Percentiles rank a stretch among this genome's conserved stretches.
These are phyloP conservation scores for Mycena vulgaris DNA, from an alignment of 768 basidiomycete species.

Conservation along the genomic window DNA sequence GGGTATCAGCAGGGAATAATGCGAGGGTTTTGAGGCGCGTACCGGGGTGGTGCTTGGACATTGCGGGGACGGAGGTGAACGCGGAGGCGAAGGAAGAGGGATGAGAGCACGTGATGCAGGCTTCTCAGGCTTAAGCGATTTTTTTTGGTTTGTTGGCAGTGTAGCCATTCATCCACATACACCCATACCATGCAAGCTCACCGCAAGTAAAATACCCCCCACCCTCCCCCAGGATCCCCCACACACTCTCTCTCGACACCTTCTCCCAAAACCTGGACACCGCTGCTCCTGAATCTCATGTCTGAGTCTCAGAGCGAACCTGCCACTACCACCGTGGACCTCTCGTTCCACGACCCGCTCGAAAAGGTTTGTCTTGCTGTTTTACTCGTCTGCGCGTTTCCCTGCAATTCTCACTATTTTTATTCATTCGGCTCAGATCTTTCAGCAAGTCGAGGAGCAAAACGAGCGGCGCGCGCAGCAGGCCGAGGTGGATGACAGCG, in stretches of 20 bases:
- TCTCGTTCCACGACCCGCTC: conserved; percentile 47
- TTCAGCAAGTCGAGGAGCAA: conserved; percentile 71
- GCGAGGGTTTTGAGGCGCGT: conserved; percentile 19
- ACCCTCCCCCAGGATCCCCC: neutral
- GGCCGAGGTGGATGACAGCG: conserved; percentile 42
- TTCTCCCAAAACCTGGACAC: neutral
- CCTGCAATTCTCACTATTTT: neutral
- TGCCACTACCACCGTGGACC: no score
- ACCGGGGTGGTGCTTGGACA: conserved; percentile 96
- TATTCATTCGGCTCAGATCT: conserved; percentile 58
- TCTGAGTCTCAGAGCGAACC: neutral
- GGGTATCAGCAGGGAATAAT: conserved; percentile 17
- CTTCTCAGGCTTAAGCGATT: conserved; percentile 1
- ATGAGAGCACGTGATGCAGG: neutral
- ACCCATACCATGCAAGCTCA: no score
- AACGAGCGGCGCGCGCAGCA: conserved; percentile 65
- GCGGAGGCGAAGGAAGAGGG: neutral
- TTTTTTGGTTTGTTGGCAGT: neutral
- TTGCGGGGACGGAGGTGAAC: conserved; percentile 44
- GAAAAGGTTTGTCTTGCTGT: conserved; percentile 46
- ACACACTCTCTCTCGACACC: neutral
- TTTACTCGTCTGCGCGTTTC: no score
- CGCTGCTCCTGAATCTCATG: neutral
- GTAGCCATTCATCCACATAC: no score
- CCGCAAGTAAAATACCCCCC: neutral